phyloP scores from a whole-genome alignment of 257 asterid species.

The Solanum chmielewskii region DNA sequence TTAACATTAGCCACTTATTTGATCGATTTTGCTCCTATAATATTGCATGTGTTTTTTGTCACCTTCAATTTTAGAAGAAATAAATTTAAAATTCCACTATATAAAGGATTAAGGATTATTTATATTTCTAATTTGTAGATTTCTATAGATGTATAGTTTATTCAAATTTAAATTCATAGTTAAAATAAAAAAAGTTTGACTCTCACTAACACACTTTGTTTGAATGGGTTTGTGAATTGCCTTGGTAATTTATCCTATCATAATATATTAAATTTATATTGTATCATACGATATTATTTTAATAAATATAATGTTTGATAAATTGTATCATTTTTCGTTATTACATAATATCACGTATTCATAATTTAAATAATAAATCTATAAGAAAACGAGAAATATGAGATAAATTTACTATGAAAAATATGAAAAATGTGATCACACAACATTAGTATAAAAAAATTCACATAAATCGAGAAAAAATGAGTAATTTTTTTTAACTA shows the following conservation, averaged over 20 bases:
- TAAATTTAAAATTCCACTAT: background rate
- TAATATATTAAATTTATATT: too few species aligned
- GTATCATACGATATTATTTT: too few species aligned
- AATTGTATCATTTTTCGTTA: too few species aligned
- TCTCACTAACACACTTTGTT: background rate
- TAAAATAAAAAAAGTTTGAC: background rate
- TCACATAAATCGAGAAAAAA: background rate
- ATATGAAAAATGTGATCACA: background rate
- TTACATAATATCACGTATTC: too few species aligned
- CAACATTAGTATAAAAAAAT: background rate
- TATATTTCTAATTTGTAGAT: background rate
- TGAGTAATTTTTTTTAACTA: background rate
- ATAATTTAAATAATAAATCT: too few species aligned
- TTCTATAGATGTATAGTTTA: too few species aligned
- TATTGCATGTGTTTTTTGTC: background rate
- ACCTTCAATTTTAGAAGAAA: background rate
- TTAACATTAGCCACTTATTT: background rate
- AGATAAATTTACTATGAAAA: background rate
- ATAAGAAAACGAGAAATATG: too few species aligned
- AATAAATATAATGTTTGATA: too few species aligned
- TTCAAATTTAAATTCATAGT: background rate
- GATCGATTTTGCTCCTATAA: background rate
- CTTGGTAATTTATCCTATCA: too few species aligned
- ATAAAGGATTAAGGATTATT: background rate
- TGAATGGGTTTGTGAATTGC: too few species aligned